These are phyloP conservation scores for Wickerhamiella pararugosa DNA, from an alignment of 1,139 yeast genomes.

Conservation along the genomic window DNA sequence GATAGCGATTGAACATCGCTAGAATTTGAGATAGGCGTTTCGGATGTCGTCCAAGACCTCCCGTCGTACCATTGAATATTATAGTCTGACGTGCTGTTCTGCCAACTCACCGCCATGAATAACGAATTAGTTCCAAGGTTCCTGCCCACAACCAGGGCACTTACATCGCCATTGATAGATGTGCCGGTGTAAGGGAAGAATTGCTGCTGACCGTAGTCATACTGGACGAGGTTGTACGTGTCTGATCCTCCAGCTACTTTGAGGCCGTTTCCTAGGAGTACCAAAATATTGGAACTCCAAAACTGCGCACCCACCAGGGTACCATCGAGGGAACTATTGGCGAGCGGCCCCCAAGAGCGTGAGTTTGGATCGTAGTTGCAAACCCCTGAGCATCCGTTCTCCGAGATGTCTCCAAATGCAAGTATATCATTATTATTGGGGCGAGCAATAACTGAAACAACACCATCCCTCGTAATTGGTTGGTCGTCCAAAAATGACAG, in stretches of 20 bases:
- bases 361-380: slow-evolving; percentile 50
- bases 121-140: background rate
- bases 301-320: slow-evolving; percentile 33
- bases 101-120: slow-evolving; percentile 4
- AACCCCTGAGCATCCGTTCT: slow-evolving; percentile 36
- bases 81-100: slow-evolving; percentile 1
- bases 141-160: slow-evolving; percentile 1
- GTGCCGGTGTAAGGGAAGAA: slow-evolving; percentile 16
- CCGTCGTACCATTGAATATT: slow-evolving; percentile 23
- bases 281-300: slow-evolving; percentile 23
- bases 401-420: slow-evolving; percentile 62
- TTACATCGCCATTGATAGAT: slow-evolving; percentile 14
- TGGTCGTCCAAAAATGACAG: slow-evolving; percentile 31
- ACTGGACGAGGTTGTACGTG: slow-evolving; percentile 33
- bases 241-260: slow-evolving; percentile 25
- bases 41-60: slow-evolving; percentile 22
- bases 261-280: slow-evolving; percentile 52
- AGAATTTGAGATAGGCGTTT: slow-evolving; percentile 25
- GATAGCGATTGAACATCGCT: slow-evolving; percentile 23
- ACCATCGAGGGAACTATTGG: background rate
- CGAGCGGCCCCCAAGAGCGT: slow-evolving; percentile 33
- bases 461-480: slow-evolving; percentile 30
- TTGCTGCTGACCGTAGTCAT: slow-evolving; percentile 32
- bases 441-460: background rate
- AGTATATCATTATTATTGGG: slow-evolving; percentile 32